Base-by-base conservation (phyloP, 2,329 filamentous ascomycete genomes). In the Phoma herbarum region DNA sequence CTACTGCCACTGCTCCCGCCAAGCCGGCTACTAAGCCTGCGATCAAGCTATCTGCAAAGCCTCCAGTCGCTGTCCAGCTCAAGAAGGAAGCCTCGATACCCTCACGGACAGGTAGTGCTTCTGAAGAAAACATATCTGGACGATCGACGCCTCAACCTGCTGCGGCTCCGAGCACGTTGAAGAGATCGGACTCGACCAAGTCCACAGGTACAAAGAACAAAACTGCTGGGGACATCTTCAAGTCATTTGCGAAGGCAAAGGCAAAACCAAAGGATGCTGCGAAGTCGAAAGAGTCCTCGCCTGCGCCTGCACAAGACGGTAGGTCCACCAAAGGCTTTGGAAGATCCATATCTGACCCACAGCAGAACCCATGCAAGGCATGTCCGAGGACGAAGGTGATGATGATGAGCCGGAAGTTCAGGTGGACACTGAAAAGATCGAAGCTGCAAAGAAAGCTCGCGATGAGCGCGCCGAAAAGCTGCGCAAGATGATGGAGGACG, bases 401-500 rank as follows among this genome's bases (percentile, higher is more conserved):
- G 63, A 75, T 18, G 72, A 75, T 49, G 66, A 64, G 20, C 71
- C 71, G 33, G 67, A 70, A 35, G 57, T 74, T 49, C 66, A 71
- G 46, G 59, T 74, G 41, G 73, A 75, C 46, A 66, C 66, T 35
- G 71, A 72, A 44, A 76, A 75, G 61, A 65, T 64, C 8, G 70
- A 71, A 45, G 72, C 74, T 26, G 70, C 70, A 14, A 78, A 77
- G 37, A 79, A 79, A 66, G 77, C 73, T 8, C 85, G 83, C 60
- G 86, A 86, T 68, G 86, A 90, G 56, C 84, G 88, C 23, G 85
- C 90, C 68, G 88, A 88, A 50, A 85, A 83, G 62, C 77, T 93
- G 46, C 84, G 83, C 54, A 85, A 86, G 67, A 92, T 93, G 89
- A 92, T 93, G 90, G 90, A 92, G 44, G 85, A 86, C 52, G 83